Evolutionary conservation across 208 protist species (phyloP), one percentile per base, ranked within the genome.

Genomic region (Lotmaria passim): DNA sequence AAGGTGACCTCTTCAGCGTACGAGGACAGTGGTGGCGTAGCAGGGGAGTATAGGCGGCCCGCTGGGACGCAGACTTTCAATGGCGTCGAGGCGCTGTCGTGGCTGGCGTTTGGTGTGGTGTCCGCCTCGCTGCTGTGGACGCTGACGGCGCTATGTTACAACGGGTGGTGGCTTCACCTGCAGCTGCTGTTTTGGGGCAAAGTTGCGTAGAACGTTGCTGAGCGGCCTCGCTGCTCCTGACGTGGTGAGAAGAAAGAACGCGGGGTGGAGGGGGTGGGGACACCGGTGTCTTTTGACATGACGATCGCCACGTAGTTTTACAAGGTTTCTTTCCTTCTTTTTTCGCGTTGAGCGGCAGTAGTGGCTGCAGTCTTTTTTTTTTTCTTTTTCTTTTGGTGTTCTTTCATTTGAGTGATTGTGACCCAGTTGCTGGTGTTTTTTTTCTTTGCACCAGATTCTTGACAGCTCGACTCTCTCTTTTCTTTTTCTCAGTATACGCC

Each of bases 141-240:
- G 26, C 43, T 87, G 31, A 84, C 78, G 17, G 82, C 82, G 19
- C 78, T 93, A 39, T 73, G 65, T 46, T 88, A 87, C 71, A 87
- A 89, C 53, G 82, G 81, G 15, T 90, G 87, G 87, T 90, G 83
- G 81, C 72, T 92, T 24, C 81, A 92, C 62, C 48, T 92, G 33
- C 78, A 92, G 60, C 71, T 89, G 4, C 64, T 92, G 30, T 81
- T 89, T 47, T 86, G 78, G 73, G 86, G 75, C 10, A 91, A 84
- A 47, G 52, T 91, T 38, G 46, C 64, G 7, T 88, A 78, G 10
- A 21, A n/a, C n/a, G n/a, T n/a, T n/a, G n/a, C n/a, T n/a, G n/a
- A 30, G 31, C 23, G 14, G 15, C 28, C 12, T 12, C 12, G 7
- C 12, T 41, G 7, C 12, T 46, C n/a, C 2, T 4, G 41, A n/a